Percentiles rank a stretch among this genome's conserved stretches.
These are phyloP conservation scores for Phytophthora lateralis DNA, from an alignment of 352 stramenopile genomes.

Conservation along the genomic window DNA sequence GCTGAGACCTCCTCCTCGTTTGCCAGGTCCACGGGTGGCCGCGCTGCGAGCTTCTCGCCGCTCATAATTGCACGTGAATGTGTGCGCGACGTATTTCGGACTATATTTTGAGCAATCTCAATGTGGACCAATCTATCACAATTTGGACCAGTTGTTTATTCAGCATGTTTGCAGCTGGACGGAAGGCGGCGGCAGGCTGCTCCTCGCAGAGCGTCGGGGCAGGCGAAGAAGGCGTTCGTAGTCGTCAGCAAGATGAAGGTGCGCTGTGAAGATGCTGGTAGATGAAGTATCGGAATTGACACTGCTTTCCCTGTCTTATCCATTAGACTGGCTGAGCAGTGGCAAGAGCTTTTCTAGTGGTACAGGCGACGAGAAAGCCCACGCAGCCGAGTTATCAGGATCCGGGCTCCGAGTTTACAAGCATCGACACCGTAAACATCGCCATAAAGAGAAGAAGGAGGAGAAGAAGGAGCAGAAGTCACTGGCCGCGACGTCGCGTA, in stretches of 20 bases:
- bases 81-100: not conserved
- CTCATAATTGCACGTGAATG: slow-evolving; percentile 34
- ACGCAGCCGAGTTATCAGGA: not conserved
- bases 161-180: slow-evolving; percentile 41
- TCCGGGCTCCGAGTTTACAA: slow-evolving; percentile 44
- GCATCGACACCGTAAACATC: slow-evolving; percentile 18
- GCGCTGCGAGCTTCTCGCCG: slow-evolving; percentile 21
- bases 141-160: slow-evolving; percentile 1
- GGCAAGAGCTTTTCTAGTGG: slow-evolving; percentile 37
- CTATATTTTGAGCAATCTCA: slow-evolving; percentile 19
- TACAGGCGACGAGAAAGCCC: slow-evolving; percentile 7
- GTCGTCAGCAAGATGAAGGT: slow-evolving; percentile 7
- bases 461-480: slow-evolving; percentile 18
- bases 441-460: slow-evolving; percentile 34
- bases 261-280: not conserved
- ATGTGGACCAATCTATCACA: not conserved
- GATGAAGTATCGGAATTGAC: not conserved
- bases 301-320: not conserved
- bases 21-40: slow-evolving; percentile 37
- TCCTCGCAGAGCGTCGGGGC: slow-evolving; percentile 2
- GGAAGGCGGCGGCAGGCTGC: slow-evolving; percentile 9
- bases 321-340: slow-evolving; percentile 54
- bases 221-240: not conserved
- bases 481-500: slow-evolving; percentile 2
- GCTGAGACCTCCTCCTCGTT: slow-evolving; percentile 57